Base-by-base conservation (phyloP, 148 eudicot genomes). In the Tetragonia tetragonoides region DNA sequence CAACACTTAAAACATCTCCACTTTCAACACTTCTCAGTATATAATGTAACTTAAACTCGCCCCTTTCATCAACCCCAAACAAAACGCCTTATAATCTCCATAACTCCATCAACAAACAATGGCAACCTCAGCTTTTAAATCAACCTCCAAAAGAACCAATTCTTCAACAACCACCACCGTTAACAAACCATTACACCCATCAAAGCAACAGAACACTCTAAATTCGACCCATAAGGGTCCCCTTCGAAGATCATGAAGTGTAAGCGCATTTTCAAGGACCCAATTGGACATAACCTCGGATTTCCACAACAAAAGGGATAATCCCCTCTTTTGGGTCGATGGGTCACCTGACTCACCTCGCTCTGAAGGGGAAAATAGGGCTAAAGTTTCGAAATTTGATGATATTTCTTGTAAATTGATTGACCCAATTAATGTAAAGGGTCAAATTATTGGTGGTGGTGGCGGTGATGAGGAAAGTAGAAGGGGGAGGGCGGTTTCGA, bases 311-410 rank as follows among this genome's bases (percentile, higher is more conserved):
- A 90, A 85, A 76, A 78, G 88, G 44, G 97, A 89, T 23, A 92
- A 92, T 73, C 97, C 94, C 54, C 86, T 92, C 23, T 92, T 86
- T 69, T 92, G 86, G 87, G 81, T 71, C 37, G 76, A 78, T 46
- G 85, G 63, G 40, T 86, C 87, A 24, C 83, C 89, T 46, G 85
- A 59, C 34, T 86, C 87, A 24, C 83, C 89, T 0, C 73, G 66
- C 42, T 77, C 79, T 0, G 84, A 77, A 62, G 81, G 77, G 9
- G 83, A 79, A 10, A 42, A 37, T 70, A 62, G 28, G 47, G 78
- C 75, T 65, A 70, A 75, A 14, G 10, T 68, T 18, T 68, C 71
- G 53, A 79, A 76, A 63, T 53, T 66, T 49, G 79, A 72, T 34
- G 82, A 60, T 21, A 64, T 76, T 17, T 47, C 81, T 7, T 65